phyloP scores from a whole-genome alignment of 148 eudicot species.

The Nepenthes mirabilis region DNA sequence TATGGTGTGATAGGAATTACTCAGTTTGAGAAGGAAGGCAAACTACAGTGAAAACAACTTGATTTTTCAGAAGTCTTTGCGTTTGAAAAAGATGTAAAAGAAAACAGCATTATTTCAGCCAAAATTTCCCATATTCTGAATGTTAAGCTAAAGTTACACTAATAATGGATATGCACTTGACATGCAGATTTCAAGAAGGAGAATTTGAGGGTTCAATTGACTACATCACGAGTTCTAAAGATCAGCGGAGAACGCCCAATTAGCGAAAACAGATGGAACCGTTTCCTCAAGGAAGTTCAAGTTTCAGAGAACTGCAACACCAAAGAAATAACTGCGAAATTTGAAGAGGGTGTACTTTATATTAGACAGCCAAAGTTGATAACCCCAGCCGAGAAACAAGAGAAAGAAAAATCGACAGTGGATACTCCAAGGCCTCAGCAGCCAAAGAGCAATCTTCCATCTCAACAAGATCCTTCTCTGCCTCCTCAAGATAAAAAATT shows the following conservation, averaged over 20 bases:
- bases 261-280: conserved; percentile 39
- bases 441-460: conserved; percentile 1
- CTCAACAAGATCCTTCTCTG: neutral
- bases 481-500: neutral
- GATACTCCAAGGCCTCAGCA: conserved; percentile 6
- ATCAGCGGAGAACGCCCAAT: conserved; percentile 41
- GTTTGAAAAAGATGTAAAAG: no score
- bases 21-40: no score
- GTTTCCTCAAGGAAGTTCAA: conserved; percentile 29
- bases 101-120: no score
- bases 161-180: neutral
- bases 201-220: conserved; percentile 40
- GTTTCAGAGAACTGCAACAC: conserved; percentile 38
- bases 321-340: conserved; percentile 40
- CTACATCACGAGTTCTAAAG: conserved; percentile 24
- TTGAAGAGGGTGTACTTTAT: conserved; percentile 32
- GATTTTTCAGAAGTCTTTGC: no score
- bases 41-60: no score
- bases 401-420: conserved; percentile 2
- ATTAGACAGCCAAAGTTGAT: conserved; percentile 44
- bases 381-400: conserved; percentile 17
- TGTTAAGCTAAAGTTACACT: no score
- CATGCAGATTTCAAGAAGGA: conserved; percentile 44
- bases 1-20: no score
- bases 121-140: no score